Base-by-base conservation (phyloP, 225 moss, liverwort and hornwort genomes). In the Bryum argenteum region DNA sequence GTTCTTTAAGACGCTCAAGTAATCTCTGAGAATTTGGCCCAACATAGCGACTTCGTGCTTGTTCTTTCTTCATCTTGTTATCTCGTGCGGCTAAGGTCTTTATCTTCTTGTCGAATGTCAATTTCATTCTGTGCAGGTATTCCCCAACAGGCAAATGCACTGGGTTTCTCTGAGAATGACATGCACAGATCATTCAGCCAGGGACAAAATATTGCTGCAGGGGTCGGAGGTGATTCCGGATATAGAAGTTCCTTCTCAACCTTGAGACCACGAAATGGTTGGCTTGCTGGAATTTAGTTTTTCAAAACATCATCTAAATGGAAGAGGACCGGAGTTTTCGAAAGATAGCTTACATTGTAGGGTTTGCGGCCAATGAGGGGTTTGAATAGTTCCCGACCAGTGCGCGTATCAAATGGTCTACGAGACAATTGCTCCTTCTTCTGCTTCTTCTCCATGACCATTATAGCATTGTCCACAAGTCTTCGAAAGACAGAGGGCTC, bases 301-400 rank as follows among this genome's bases (percentile, higher is more conserved):
- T 20, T 4, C 26, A 67, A 43, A 15, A 68, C 22, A 12, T 16
- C 23, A 66, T 24, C 8, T 17, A 47, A 44, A 40, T 18, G 58
- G 56, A 63, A 50, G 33, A 58, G 38, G 22, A 14, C 12, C n/a
- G 43, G 71, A 67, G 47, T 54, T 61, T 33, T 50, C 18, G 22
- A 51, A 76, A 57, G 26, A 50, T 39, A 21, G 20, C 65, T 47
- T 92, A 91, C 95, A 70, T 69, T 77, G 54, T 81, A 65, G 15
- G 93, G 91, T 72, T 86, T 90, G 77, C 93, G 84, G 40, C 96
- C 93, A 23, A 85, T 90, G 58, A 66, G 79, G 33, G 96, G 96
- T 76, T 86, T 90, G 62, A 91, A 93, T 26, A 88, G 67, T 71
- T 93, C 80, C 50, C 87, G 93, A 75, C 93, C 93, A 38, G 93